A percentile compares a stretch with the other conserved stretches of the same genome.
phyloP scores from a whole-genome alignment of 495 filamentous ascomycete genomes.

The Immersiella caudata region DNA sequence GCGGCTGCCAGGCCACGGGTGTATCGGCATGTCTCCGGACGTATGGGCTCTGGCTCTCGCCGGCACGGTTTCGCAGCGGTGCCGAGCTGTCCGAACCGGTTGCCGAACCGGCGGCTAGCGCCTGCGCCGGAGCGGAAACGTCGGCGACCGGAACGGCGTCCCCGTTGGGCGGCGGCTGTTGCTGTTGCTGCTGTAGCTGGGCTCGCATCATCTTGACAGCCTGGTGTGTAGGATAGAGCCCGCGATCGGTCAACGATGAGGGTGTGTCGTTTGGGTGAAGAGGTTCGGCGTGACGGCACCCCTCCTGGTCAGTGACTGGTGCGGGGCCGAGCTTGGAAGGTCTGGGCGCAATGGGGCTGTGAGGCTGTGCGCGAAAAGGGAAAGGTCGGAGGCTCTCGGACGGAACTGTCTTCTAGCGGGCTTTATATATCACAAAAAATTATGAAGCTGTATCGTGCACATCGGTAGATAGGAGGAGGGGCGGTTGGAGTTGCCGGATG shows the following conservation, averaged over 20 bases:
- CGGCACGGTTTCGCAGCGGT: conserved; percentile 67
- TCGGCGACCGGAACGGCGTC: conserved; percentile 8
- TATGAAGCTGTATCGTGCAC: not conserved
- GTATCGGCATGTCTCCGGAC: conserved; percentile 82
- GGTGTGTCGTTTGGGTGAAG: not conserved
- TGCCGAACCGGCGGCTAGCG: not conserved
- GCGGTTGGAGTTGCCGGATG: not conserved
- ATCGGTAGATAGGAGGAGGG: not conserved
- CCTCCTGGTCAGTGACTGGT: not conserved
- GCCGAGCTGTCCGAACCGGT: not conserved
- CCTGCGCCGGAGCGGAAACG: not conserved
- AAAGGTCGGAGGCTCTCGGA: not conserved
- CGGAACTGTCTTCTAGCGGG: not conserved
- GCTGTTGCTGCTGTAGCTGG: conserved; percentile 29
- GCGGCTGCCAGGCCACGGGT: conserved; percentile 90
- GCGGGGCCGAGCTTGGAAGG: not conserved
- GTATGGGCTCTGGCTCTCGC: conserved; percentile 79
- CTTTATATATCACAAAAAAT: not conserved
- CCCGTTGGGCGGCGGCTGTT: conserved; percentile 20
- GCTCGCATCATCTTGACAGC: conserved; percentile 33
- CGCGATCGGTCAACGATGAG: not conserved
- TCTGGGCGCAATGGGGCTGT: not conserved
- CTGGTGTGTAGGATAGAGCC: not conserved
- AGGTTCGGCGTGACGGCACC: not conserved
- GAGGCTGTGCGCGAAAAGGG: not conserved